These are phyloP conservation scores for Funneliformis geosporum DNA, from an alignment of 192 early-diverging fungal species.

Conservation along the genomic window DNA sequence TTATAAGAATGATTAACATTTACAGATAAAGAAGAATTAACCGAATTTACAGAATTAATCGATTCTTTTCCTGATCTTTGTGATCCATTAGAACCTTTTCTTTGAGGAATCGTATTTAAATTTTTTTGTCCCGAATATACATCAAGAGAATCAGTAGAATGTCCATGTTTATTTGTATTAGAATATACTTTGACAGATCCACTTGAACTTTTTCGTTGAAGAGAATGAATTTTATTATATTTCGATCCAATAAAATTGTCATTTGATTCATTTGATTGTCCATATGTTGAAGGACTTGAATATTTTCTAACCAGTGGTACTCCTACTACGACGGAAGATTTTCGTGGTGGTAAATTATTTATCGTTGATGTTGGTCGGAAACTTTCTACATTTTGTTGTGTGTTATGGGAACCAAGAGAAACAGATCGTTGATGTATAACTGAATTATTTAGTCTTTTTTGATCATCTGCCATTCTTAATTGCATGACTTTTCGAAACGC, in stretches of 20 bases:
- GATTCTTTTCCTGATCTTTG: slow-evolving; percentile 15
- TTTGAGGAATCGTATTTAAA: not conserved
- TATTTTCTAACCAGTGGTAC: no score
- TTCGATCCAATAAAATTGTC: not conserved
- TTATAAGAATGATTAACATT: not conserved
- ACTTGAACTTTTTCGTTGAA: not conserved
- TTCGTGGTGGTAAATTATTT: not conserved
- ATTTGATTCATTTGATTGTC: not conserved
- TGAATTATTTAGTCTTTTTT: slow-evolving; percentile 40
- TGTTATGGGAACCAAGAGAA: slow-evolving; percentile 8
- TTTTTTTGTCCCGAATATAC: not conserved
- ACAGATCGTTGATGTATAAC: slow-evolving; percentile 16
- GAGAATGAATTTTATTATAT: not conserved
- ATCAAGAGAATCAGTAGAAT: not conserved
- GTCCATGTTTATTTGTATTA: not conserved
- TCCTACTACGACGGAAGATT: no score
- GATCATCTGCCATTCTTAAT: slow-evolving; percentile 46
- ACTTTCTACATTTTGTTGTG: not conserved
- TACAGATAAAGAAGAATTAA: not conserved
- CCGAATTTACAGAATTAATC: not conserved
- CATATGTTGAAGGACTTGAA: slow-evolving; percentile 2
- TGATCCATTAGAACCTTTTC: slow-evolving; percentile 5
- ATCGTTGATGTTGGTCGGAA: not conserved
- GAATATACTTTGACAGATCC: slow-evolving; percentile 3
- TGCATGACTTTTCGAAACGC: slow-evolving; percentile 52